Conservation (phyloP, 306 rosid species). For the Delonix regia region DNA sequence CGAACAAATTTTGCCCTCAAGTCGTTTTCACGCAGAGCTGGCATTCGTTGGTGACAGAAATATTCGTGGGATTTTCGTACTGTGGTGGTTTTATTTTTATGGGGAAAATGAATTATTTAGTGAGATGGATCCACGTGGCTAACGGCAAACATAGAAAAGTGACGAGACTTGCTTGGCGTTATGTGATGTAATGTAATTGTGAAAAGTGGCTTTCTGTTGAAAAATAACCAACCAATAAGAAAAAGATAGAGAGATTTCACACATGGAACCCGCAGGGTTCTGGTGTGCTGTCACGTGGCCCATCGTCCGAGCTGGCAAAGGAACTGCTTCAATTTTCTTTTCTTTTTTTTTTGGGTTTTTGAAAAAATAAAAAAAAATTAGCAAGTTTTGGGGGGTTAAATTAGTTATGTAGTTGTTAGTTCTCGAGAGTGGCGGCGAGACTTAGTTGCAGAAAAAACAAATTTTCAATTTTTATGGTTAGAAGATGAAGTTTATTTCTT, state of each 20-base stretch:
- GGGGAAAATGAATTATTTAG: background rate
- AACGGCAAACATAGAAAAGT: background rate
- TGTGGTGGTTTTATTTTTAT: background rate
- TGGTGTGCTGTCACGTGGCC: conserved; percentile 8
- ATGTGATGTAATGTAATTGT: background rate
- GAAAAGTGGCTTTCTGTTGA: background rate
- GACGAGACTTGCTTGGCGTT: background rate
- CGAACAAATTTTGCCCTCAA: background rate
- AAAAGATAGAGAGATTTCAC: background rate
- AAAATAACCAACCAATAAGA: background rate
- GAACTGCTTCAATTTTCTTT: too few relatives aligned
- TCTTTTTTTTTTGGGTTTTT: too few relatives aligned
- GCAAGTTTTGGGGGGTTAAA: background rate
- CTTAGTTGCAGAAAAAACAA: too few relatives aligned
- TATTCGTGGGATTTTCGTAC: background rate
- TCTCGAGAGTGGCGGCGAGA: background rate
- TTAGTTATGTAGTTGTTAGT: background rate
- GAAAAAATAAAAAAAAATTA: background rate
- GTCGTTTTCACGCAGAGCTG: conserved; percentile 25
- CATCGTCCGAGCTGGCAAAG: conserved; percentile 16
- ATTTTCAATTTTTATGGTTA: too few relatives aligned
- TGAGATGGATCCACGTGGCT: conserved; percentile 21
- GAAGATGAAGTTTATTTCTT: too few relatives aligned
- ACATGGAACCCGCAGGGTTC: background rate
- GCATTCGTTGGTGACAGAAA: conserved; percentile 18